These are phyloP conservation scores for Suillus spraguei DNA, from an alignment of 768 basidiomycete genomes.

Conservation along the genomic window DNA sequence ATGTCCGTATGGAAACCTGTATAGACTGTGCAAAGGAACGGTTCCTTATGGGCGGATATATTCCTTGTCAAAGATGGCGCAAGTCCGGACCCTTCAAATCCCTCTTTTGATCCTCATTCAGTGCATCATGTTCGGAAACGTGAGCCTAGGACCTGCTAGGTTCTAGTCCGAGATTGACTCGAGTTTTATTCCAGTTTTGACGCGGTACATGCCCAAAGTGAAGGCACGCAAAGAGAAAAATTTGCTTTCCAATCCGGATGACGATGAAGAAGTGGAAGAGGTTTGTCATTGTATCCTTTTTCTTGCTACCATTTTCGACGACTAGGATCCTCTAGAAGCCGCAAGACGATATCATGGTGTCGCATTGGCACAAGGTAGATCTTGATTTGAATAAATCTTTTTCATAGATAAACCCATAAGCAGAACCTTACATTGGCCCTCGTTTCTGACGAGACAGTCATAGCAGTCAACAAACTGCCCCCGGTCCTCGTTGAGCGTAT, in stretches of 20 bases:
- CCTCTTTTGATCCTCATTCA: constrained; percentile 52
- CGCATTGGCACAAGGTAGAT: constrained; percentile 82
- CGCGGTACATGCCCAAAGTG: constrained; percentile 74
- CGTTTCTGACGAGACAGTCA: constrained; percentile 63
- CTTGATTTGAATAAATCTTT: constrained; percentile 8
- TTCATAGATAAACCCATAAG: constrained; percentile 11
- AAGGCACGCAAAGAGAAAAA: constrained; percentile 85
- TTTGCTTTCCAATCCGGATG: constrained; percentile 54
- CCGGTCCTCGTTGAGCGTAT: constrained; percentile 63
- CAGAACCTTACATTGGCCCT: constrained; percentile 90
- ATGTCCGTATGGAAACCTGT: constrained; percentile 8
- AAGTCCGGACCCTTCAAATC: constrained; percentile 62
- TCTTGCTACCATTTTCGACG: constrained; percentile 15
- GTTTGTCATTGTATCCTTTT: constrained; percentile 32
- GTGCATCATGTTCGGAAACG: constrained; percentile 78
- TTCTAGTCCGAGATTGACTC: constrained; percentile 11
- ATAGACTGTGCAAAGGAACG: constrained; percentile 78
- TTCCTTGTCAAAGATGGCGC: constrained; percentile 69
- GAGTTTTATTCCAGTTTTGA: constrained; percentile 65
- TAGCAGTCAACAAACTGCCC: constrained; percentile 60
- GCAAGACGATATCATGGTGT: constrained; percentile 63
- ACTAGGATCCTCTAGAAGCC: constrained; percentile 22
- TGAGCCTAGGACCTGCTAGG: constrained; percentile 37
- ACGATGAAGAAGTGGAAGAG: constrained; percentile 50
- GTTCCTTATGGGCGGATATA: constrained; percentile 82